phyloP scores from a whole-genome alignment of 208 protist species.

The Trichomonas gallinae region DNA sequence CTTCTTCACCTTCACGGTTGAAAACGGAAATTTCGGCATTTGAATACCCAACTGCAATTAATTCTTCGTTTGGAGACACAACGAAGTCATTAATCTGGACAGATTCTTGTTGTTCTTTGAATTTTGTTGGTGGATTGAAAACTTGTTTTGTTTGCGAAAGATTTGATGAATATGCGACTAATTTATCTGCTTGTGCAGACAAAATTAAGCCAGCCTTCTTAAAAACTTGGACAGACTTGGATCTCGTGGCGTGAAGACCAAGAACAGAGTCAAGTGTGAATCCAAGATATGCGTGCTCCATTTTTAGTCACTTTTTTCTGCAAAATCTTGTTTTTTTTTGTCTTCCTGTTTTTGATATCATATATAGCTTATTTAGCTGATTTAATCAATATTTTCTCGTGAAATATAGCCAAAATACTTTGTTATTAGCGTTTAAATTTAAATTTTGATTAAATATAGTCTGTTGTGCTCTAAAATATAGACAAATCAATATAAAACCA shows the following conservation, averaged over 20 bases:
- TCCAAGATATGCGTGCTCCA: background rate
- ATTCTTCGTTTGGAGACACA: background rate
- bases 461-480: no score
- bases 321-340: no score
- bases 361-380: no score
- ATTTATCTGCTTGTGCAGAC: background rate
- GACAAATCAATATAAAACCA: no score
- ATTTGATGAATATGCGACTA: background rate
- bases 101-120: background rate
- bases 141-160: background rate
- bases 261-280: background rate
- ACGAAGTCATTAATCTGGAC: background rate
- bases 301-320: background rate
- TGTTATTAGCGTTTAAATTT: no score
- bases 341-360: no score
- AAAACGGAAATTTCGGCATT: slow-evolving; percentile 56
- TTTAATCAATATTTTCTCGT: no score
- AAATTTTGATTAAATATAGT: no score
- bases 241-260: background rate
- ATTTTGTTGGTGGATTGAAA: background rate
- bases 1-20: slow-evolving; percentile 25
- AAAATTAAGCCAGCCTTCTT: background rate
- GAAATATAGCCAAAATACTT: no score
- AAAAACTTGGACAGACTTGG: background rate
- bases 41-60: slow-evolving; percentile 35